Conservation (phyloP, 73 alveolate species). For the Blepharisma stoltei region DNA sequence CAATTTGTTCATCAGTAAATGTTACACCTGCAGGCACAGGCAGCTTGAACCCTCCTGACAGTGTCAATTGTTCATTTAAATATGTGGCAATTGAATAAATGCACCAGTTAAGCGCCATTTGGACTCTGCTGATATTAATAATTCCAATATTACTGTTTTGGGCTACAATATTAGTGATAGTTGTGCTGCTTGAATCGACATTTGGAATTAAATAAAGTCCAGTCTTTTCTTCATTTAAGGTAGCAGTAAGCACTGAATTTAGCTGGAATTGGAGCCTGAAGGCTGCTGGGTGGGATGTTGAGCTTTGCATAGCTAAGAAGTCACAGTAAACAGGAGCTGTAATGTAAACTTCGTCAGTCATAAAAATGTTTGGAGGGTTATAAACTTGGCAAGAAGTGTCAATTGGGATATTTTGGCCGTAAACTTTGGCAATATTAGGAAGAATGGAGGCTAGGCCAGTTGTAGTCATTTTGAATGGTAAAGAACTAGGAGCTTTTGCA, state of each 20-base stretch:
- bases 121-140: neutral
- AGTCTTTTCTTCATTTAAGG: neutral
- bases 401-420: neutral
- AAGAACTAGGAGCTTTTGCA: neutral
- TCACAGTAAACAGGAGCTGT: neutral
- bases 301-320: neutral
- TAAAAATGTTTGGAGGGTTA: neutral
- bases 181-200: neutral
- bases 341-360: neutral
- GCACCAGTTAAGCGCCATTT: neutral
- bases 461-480: neutral
- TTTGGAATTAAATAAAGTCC: neutral
- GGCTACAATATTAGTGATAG: neutral
- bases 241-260: neutral
- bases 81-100: neutral
- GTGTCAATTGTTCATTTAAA: neutral
- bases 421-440: neutral
- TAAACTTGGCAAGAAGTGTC: neutral
- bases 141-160: constrained; percentile 7
- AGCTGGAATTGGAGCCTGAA: neutral
- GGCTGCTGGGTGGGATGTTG: neutral
- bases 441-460: neutral
- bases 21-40: constrained; percentile 19
- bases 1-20: neutral
- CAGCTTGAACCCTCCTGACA: neutral